A percentile compares a stretch with the other conserved stretches of the same genome.
phyloP scores from a whole-genome alignment of 1,139 yeast genomes.

The Hansenula sp. region DNA sequence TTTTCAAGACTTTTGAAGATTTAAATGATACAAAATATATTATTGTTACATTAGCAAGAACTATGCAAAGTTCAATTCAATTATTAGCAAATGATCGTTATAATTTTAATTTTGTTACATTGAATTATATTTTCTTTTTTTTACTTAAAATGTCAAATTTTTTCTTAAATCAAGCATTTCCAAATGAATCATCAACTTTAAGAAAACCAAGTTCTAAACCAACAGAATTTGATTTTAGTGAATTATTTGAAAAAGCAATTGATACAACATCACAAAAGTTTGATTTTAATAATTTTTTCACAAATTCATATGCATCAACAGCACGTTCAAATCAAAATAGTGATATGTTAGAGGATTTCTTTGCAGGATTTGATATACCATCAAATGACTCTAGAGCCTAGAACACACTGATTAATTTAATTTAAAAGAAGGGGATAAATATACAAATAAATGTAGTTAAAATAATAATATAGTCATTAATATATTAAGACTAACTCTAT shows the following conservation, averaged over 20 bases:
- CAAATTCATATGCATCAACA: background rate
- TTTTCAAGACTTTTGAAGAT: background rate
- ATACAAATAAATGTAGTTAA: too few species aligned
- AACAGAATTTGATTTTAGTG: background rate
- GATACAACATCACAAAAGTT: background rate
- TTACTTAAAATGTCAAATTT: background rate
- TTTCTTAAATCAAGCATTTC: background rate
- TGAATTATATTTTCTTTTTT: background rate
- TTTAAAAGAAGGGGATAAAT: too few species aligned
- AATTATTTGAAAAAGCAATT: background rate
- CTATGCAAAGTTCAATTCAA: too few species aligned
- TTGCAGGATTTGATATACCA: background rate
- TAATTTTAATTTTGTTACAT: background rate
- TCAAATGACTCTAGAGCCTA: background rate
- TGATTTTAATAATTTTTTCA: background rate
- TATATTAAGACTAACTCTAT: background rate
- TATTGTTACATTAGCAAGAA: background rate
- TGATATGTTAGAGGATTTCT: background rate
- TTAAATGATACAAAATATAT: background rate
- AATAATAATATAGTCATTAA: too few species aligned
- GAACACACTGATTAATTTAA: too few species aligned
- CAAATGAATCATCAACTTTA: background rate
- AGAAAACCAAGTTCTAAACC: background rate
- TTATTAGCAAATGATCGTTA: background rate
- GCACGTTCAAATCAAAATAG: too few species aligned